Conservation (phyloP, 2,329 filamentous ascomycete species). For the Teratosphaeria viscida region DNA sequence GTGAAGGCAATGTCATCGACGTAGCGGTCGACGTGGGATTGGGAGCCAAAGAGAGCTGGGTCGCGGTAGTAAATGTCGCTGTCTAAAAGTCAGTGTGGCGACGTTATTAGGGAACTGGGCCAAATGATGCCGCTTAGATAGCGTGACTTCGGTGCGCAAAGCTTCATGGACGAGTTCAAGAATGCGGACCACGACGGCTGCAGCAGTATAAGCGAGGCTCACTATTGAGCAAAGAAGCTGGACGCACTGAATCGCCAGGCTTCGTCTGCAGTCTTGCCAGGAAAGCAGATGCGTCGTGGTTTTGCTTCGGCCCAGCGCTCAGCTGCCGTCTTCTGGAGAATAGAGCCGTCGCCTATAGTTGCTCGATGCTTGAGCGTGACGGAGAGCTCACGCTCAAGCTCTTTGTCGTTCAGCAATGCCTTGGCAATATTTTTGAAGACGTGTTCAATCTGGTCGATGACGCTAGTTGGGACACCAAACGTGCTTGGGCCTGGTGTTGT, state of each 20-base stretch:
- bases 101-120: not conserved
- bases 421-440: constrained; percentile 45
- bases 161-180: constrained; percentile 46
- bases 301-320: constrained; percentile 15
- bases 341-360: constrained; percentile 9
- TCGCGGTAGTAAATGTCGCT: constrained; percentile 77
- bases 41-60: constrained; percentile 58
- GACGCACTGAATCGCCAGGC: constrained; percentile 47
- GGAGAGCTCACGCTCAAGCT: too few species aligned
- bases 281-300: constrained; percentile 34
- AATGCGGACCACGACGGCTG: constrained; percentile 46
- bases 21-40: constrained; percentile 57
- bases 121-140: constrained; percentile 44
- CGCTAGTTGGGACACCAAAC: not conserved
- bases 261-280: constrained; percentile 44
- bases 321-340: not conserved
- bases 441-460: constrained; percentile 38
- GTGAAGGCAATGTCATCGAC: constrained; percentile 67
- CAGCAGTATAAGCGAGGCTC: constrained; percentile 1
- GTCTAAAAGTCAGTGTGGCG: not conserved
- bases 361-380: constrained; percentile 35
- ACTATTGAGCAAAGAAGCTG: not conserved
- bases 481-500: not conserved
- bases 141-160: constrained; percentile 35
- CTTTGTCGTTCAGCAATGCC: constrained; percentile 34